Percentiles rank a stretch among this genome's conserved stretches.
Evolutionary conservation across 352 stramenopile genomes (phyloP).

Genomic region (Pythium grandisporangium): DNA sequence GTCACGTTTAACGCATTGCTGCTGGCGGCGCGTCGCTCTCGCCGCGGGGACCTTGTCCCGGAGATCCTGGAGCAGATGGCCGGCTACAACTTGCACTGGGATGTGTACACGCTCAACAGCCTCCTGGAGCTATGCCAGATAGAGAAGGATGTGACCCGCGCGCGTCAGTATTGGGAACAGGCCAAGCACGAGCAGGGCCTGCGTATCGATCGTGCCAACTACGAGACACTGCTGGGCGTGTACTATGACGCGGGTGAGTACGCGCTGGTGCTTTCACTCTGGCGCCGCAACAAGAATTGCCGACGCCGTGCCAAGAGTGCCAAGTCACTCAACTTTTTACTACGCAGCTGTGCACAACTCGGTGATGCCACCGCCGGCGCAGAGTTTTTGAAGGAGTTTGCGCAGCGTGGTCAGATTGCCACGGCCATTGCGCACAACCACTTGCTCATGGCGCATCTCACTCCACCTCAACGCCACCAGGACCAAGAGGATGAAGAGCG

Average conservation of each 20-base stretch:
- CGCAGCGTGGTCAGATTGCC: conserved; percentile 32
- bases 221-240: conserved; percentile 65
- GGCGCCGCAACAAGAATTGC: conserved; percentile 42
- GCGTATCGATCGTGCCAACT: conserved; percentile 52
- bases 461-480: too few relatives aligned
- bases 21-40: conserved; percentile 39
- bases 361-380: conserved; percentile 33
- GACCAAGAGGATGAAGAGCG: too few relatives aligned
- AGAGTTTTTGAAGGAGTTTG: conserved; percentile 53
- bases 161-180: conserved; percentile 46
- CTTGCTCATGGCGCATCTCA: conserved; percentile 54
- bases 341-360: conserved; percentile 44
- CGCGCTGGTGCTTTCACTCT: conserved; percentile 37
- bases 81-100: conserved; percentile 37
- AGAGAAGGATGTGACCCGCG: conserved; percentile 25
- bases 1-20: conserved; percentile 73
- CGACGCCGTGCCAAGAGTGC: conserved; percentile 57
- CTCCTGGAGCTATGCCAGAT: conserved; percentile 56
- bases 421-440: conserved; percentile 69
- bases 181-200: conserved; percentile 32
- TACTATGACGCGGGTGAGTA: conserved; percentile 55
- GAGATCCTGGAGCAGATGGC: conserved; percentile 44
- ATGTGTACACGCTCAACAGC: conserved; percentile 70
- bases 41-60: conserved; percentile 36
- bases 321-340: conserved; percentile 75